Evolutionary conservation across 1,139 yeast genomes (phyloP), one percentile per base, ranked within the genome.

Genomic region (Candida sanyaensis): DNA sequence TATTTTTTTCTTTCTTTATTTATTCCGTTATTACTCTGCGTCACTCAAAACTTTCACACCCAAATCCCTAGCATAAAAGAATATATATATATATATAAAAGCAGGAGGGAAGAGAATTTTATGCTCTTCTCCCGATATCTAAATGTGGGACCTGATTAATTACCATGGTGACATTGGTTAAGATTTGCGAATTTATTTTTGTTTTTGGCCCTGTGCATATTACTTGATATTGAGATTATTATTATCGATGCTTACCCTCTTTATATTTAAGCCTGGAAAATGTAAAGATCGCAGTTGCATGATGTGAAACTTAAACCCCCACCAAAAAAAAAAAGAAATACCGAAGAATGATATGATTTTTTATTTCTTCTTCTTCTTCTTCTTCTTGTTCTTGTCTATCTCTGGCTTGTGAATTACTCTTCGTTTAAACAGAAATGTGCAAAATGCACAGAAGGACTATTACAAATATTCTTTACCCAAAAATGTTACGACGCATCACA

Each of bases 271-370:
- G 29, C n/a, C 12, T 11, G 28, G 9, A 24, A 36, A 23, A 40
- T 40, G 42, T 40, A 39, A 30, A 29, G 42, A 29, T 39, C 42
- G 42, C 36, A 40, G 42, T 40, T 40, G 42, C 17, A 40, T 30
- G 42, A 30, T 40, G 34, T 40, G 42, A 40, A 40, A 40, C 42
- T 30, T 23, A 40, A 36, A 36, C 11, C n/a, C 17, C 21, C 21
- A 17, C 21, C 21, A 17, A 17, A 40, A n/a, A n/a, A n/a, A n/a
- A n/a, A 17, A 17, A 17, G 21, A 17, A 17, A 17, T 17, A 17
- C 21, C 21, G 21, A 11, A 30, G 34, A 17, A 39, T 21, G 38
- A 9, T 36, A 5, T 11, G 6, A 10, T 21, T 36, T 36, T 26
- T 11, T 37, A 11, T 38, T 38, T 28, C 33, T 38, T 37, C n/a